These are phyloP conservation scores for Dendrobium officinale DNA, from an alignment of 106 monocot genomes.

Conservation along the genomic window DNA sequence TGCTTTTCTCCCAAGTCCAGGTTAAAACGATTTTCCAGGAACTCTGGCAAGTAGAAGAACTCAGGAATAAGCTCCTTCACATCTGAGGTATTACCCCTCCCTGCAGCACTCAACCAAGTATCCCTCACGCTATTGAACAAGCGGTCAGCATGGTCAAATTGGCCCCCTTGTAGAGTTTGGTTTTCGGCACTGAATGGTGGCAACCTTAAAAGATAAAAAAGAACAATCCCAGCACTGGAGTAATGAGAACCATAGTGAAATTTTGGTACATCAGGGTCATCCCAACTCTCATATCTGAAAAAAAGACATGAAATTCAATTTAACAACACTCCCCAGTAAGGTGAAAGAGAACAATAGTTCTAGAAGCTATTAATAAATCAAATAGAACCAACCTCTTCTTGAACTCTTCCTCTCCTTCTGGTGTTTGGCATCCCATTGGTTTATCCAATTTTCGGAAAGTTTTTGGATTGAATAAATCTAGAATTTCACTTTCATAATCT, in stretches of 20 bases:
- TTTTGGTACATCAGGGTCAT: slow-evolving; percentile 97
- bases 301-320: background rate
- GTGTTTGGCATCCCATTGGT: slow-evolving; percentile 97
- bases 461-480: slow-evolving; percentile 69
- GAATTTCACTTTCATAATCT: slow-evolving; percentile 82
- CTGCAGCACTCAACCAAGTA: slow-evolving; percentile 95
- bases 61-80: slow-evolving; percentile 97
- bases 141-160: slow-evolving; percentile 97
- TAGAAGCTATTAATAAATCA: background rate
- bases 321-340: background rate
- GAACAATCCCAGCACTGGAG: slow-evolving; percentile 96
- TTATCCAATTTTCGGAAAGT: slow-evolving; percentile 89
- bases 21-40: slow-evolving; percentile 75
- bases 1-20: slow-evolving; percentile 96
- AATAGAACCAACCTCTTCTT: slow-evolving; percentile 57
- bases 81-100: slow-evolving; percentile 96
- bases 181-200: slow-evolving; percentile 93
- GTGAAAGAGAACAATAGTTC: background rate
- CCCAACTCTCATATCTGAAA: slow-evolving; percentile 93
- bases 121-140: slow-evolving; percentile 85
- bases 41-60: slow-evolving; percentile 97
- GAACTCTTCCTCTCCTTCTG: slow-evolving; percentile 89
- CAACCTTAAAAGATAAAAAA: slow-evolving; percentile 89
- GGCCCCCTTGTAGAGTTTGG: slow-evolving; percentile 91
- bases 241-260: slow-evolving; percentile 99